Evolutionary conservation across 78 protist species (phyloP).

Genomic region (Bodo saltans): DNA sequence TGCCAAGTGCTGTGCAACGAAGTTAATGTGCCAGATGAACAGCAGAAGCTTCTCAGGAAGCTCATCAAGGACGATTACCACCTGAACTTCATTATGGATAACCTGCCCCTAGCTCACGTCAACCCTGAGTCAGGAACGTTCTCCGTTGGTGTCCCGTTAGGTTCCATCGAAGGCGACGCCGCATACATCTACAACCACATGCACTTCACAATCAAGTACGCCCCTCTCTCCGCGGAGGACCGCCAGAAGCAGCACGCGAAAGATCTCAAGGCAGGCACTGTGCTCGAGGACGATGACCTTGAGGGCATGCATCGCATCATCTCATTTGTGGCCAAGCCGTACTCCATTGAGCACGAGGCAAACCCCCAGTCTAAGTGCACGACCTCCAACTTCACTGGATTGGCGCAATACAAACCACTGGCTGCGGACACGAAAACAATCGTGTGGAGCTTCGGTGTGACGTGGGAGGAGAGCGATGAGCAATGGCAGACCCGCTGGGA

Average conservation of each 20-base stretch:
- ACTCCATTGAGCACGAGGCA: slow-evolving; percentile 5
- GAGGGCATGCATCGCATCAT: slow-evolving; percentile 12
- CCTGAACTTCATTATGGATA: slow-evolving; percentile 15
- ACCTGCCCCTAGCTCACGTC: neutral
- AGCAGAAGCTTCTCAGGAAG: neutral
- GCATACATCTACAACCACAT: slow-evolving; percentile 31
- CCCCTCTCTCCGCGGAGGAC: neutral
- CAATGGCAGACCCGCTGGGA: slow-evolving; percentile 96
- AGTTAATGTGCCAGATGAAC: neutral
- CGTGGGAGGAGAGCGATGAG: slow-evolving; percentile 47
- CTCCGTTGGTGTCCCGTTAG: slow-evolving; percentile 29
- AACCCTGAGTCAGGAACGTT: neutral
- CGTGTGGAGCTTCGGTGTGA: slow-evolving; percentile 71
- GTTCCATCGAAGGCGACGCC: neutral
- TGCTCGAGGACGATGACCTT: neutral
- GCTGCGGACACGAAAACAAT: neutral
- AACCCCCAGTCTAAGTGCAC: too few relatives aligned
- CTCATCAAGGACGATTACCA: slow-evolving; percentile 24
- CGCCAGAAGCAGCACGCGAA: slow-evolving; percentile 1
- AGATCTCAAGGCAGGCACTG: neutral
- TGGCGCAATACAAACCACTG: neutral
- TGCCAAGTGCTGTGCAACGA: slow-evolving; percentile 4
- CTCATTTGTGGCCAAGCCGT: slow-evolving; percentile 20
- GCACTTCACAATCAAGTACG: slow-evolving; percentile 23
- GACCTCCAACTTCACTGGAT: neutral